phyloP scores from a whole-genome alignment of 1,284 basidiomycete species.

The Trichosporon faecale region DNA sequence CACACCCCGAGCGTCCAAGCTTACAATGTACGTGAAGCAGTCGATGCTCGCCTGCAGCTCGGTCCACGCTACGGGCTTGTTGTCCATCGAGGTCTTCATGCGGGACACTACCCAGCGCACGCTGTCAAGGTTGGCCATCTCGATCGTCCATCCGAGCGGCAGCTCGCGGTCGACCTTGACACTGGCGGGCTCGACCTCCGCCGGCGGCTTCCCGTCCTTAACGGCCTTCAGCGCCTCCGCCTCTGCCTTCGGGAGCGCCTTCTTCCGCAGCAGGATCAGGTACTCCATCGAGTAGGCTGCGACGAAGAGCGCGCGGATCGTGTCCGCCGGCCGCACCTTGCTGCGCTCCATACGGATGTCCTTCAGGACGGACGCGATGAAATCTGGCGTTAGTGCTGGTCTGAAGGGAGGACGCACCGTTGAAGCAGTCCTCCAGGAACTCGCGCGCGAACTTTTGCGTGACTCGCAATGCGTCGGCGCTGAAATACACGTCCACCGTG shows the following conservation, averaged over 20 bases:
- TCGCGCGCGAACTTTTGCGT: conserved; percentile 66
- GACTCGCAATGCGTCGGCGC: conserved; percentile 63
- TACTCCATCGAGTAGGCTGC: conserved; percentile 86
- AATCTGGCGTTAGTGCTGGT: conserved; percentile 57
- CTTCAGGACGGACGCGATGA: conserved; percentile 76
- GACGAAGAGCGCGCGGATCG: conserved; percentile 75
- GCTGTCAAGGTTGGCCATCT: conserved; percentile 78
- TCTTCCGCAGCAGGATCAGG: conserved; percentile 61
- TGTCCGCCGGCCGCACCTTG: conserved; percentile 86
- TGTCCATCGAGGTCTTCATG: conserved; percentile 82
- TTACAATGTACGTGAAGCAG: conserved; percentile 76
- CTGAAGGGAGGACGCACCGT: conserved; percentile 59
- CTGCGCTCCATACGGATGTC: conserved; percentile 86
- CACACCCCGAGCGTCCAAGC: conserved; percentile 18
- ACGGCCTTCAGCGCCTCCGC: conserved; percentile 16
- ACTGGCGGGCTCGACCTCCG: conserved; percentile 28
- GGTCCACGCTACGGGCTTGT: conserved; percentile 89
- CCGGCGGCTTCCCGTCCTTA: conserved; percentile 9
- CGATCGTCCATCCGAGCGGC: conserved; percentile 72
- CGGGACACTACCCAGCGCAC: conserved; percentile 82
- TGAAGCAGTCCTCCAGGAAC: conserved; percentile 79
- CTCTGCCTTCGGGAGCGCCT: conserved; percentile 17
- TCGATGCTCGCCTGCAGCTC: conserved; percentile 91
- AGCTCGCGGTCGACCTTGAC: conserved; percentile 39
- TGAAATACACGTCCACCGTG: conserved; percentile 54